Evolutionary conservation across 495 filamentous ascomycete genomes (phyloP), one percentile per base, ranked within the genome.

Genomic region (Neurospora tetraspora): DNA sequence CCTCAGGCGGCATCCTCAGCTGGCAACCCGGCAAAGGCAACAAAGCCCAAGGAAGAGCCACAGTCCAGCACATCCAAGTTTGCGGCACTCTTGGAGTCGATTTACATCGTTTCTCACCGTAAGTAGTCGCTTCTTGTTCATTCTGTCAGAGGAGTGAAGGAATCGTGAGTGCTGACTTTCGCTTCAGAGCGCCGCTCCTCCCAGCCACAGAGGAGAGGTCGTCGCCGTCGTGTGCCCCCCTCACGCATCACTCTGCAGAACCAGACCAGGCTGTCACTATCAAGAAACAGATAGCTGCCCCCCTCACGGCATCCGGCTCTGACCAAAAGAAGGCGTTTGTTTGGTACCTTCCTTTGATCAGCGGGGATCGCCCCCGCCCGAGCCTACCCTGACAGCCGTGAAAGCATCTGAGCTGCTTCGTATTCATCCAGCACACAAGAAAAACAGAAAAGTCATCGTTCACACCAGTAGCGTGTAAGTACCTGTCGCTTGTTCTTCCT

Each of bases 41-140:
- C 70, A 39, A 80, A 78, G 61, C 14, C 75, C 27, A 73, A 74
- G 47, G 78, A 78, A 18, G n/a, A 77, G 20, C 23, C 77, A 42
- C 79, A 82, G 70, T 81, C 81, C 1, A 83, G 47, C 20, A n/a
- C n/a, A n/a, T 77, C 76, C 4, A 69, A 38, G 23, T 76, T 90
- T 65, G 83, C 85, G 4, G 84, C 81, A 2, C 70, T 85, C 38
- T 71, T 96, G 83, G 90, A 89, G 8, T 88, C 89, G 71, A 86
- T 95, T 36, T 84, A n/a, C n/a, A n/a, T n/a, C n/a, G n/a, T n/a
- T n/a, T n/a, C n/a, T n/a, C n/a, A n/a, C n/a, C n/a, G n/a, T 34
- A n/a, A 43, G 42, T 10, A n/a, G 18, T 45, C 18, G 18, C 18
- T 9, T 45, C 18, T 45, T 45, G 42, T 45, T 45, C 18, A n/a